Base-by-base conservation (phyloP, 495 filamentous ascomycete genomes). In the Lasiosphaeria miniovina region DNA sequence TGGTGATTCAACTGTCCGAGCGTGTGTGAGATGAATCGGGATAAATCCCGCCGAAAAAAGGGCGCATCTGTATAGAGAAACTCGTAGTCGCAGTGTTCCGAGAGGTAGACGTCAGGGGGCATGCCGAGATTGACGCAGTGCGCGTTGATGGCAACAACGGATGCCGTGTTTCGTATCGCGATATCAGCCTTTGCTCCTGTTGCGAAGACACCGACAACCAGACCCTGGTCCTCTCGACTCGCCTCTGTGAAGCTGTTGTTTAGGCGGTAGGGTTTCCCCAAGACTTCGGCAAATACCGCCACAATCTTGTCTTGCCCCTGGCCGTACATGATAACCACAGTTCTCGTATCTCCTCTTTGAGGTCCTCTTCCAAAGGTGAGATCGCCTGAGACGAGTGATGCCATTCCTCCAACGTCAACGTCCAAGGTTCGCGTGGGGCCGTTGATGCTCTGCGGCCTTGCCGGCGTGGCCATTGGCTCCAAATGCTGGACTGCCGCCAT, bases 1-100 rank as follows among this genome's bases (percentile, higher is more conserved):
- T 93, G 89, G 36, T 86, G 87, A 57, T 81, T 82, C 49, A 86
- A 82, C 74, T 93, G 88, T 2, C 90, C 89, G 35, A 92, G 79
- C 36, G 88, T 86, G 67, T 91, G 82, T 6, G 88, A 87, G 32
- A 91, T 78, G 65, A 93, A 93, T 11, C 89, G 83, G 4, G 89
- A 82, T 14, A 92, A 71, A 67, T 92, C 89, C 38, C 88, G 80
- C n/a, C 89, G 83, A 59, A 86, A 84, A 69, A 87, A 91, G 0
- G 86, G 84, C 46, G 75, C 75, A 57, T 85, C 78, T 8, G 88
- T 87, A 74, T 91, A 93, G 24, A 94, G 77, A 62, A 91, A 94
- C 71, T 94, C 90, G 72, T 90, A 91, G 69, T 92, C 85, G 69
- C 87, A 90, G 17, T 76, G 67, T 35, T 83, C 77, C 4, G 84